A percentile compares a stretch with the other conserved stretches of the same genome.
phyloP scores from a whole-genome alignment of 768 basidiomycete genomes.

The Tephrocybe sp. region DNA sequence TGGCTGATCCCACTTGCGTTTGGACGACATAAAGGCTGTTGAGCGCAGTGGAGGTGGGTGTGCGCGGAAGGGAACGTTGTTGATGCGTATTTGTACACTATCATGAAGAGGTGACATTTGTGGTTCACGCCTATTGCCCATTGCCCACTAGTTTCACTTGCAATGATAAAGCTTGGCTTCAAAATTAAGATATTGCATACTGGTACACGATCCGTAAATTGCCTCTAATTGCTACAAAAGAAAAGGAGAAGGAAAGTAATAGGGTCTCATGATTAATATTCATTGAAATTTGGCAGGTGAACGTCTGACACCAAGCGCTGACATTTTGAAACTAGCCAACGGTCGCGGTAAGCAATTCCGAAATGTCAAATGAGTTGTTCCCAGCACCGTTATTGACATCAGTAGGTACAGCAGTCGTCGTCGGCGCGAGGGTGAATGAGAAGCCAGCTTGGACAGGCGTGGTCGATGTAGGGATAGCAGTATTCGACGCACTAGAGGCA shows the following conservation, averaged over 20 bases:
- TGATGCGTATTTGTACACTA: slow-evolving; percentile 8
- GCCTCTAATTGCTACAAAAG: slow-evolving; percentile 11
- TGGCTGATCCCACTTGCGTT: slow-evolving; percentile 83
- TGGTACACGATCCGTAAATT: slow-evolving; percentile 3
- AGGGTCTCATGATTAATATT: background rate
- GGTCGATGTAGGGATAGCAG: background rate
- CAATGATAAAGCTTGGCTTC: too few relatives aligned
- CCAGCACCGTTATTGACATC: slow-evolving; percentile 10
- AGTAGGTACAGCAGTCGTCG: slow-evolving; percentile 10
- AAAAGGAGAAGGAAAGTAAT: background rate
- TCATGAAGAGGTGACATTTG: background rate
- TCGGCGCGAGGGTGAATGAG: slow-evolving; percentile 7
- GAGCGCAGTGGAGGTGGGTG: background rate
- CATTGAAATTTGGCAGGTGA: too few relatives aligned
- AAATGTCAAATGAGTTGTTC: slow-evolving; percentile 12
- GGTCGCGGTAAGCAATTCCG: slow-evolving; percentile 16
- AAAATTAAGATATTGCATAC: background rate
- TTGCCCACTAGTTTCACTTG: too few relatives aligned
- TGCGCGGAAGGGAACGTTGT: background rate
- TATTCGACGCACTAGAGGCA: background rate
- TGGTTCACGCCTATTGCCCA: background rate
- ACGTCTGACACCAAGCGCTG: too few relatives aligned
- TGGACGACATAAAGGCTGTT: slow-evolving; percentile 50
- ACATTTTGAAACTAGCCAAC: background rate
- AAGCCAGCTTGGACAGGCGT: slow-evolving; percentile 4